Percentiles rank a stretch among this genome's conserved stretches.
These are phyloP conservation scores for Physcomitrellopsis africana DNA, from an alignment of 225 moss, liverwort and hornwort species.

Conservation along the genomic window DNA sequence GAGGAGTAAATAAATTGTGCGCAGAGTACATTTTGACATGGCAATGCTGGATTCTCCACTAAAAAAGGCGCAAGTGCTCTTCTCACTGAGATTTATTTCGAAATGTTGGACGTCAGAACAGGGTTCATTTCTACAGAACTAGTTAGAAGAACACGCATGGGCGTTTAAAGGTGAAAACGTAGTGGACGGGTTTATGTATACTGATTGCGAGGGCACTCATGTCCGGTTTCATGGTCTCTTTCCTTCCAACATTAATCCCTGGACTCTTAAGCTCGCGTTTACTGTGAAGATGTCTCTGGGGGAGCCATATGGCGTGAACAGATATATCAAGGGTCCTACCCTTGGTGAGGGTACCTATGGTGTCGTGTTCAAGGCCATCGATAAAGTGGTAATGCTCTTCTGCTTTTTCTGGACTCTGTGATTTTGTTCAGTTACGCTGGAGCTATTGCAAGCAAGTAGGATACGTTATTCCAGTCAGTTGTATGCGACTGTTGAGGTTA, in stretches of 20 bases:
- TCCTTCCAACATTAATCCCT: constrained; percentile 13
- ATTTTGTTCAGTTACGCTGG: constrained; percentile 15
- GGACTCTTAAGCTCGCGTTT: constrained; percentile 13
- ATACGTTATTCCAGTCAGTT: not conserved
- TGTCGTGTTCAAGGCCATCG: constrained; percentile 94
- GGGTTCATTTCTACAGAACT: not conserved
- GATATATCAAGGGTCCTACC: constrained; percentile 85
- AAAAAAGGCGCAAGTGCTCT: constrained; percentile 11
- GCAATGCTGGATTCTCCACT: constrained; percentile 33
- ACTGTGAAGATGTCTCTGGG: constrained; percentile 62
- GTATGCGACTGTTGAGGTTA: not conserved
- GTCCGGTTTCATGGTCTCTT: constrained; percentile 27
- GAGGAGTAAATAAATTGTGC: not conserved
- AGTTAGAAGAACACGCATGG: constrained; percentile 3
- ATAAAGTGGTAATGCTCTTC: constrained; percentile 71
- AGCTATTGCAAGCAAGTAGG: not conserved
- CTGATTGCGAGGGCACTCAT: constrained; percentile 6
- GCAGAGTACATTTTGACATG: not conserved
- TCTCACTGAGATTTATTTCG: too few relatives aligned
- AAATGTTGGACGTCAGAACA: constrained; percentile 8
- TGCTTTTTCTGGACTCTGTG: constrained; percentile 30
- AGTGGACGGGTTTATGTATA: constrained; percentile 37
- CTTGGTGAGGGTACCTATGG: constrained; percentile 98
- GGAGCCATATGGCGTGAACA: constrained; percentile 76
- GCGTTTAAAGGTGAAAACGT: constrained; percentile 16